Base-by-base conservation (phyloP, 2,329 filamentous ascomycete species). In the Fusarium nelsonii region DNA sequence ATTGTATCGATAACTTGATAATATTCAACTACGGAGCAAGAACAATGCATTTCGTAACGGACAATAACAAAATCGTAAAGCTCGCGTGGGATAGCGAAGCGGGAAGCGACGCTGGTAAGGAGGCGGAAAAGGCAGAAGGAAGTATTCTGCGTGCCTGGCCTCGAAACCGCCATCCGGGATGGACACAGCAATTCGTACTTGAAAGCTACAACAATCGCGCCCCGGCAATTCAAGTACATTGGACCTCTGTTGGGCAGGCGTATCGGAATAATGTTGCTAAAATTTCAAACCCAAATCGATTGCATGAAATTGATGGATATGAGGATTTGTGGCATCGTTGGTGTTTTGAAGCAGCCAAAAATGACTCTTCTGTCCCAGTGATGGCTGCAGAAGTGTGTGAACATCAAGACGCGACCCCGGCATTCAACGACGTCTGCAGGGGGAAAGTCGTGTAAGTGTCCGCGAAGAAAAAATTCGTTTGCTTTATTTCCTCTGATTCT, bases 161-260 rank as follows among this genome's bases (percentile, higher is more conserved):
- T 16, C 18, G 6, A 34, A 9, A 48, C 20, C 12, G n/a, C 4
- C 8, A 16, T 4, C 11, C 18, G 5, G 6, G 7, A 4, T 12
- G 14, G 9, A 34, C 30, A 6, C 5, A 4, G 3, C 48, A 51
- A 16, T 18, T 8, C 16, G 6, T 40, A 15, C 0, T 51, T 3
- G 34, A 15, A 6, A 39, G 48, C n/a, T n/a, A n/a, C 10, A 12
- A 20, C 16, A 12, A 6, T 6, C 14, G 4, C 0, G 4, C 8
- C 16, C 8, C 23, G 0, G 23, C 48, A 14, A 9, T 1, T 3
- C 0, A 2, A 6, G n/a, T 37, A 2, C 16, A 15, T n/a, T 48
- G 32, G 45, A 4, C 0, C 6, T 15, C 14, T 11, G 8, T 36
- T 23, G 8, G 18, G 9, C 12, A 16, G 11, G 14, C 5, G 32